Evolutionary conservation across 176 grass and related monocot genomes (phyloP), one percentile per base, ranked within the genome.

Genomic region (Eragrostis curvula): DNA sequence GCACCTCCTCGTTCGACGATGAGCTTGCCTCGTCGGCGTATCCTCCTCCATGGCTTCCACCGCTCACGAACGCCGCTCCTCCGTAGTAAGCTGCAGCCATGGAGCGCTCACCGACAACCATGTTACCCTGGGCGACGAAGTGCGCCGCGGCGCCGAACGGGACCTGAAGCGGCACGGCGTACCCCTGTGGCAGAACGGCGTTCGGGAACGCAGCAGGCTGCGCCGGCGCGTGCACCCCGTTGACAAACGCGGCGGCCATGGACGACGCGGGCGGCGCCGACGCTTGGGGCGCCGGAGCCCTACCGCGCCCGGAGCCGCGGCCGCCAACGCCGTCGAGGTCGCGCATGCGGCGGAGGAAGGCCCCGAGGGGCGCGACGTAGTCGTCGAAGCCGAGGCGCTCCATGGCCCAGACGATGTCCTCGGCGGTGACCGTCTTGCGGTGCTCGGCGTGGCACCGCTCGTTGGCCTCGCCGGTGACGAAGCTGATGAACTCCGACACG

Each of bases 401-500:
- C 91, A 97, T 83, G 68, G 88, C 94, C 90, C 90, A 93, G 5
- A 97, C 66, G n/a, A 97, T 29, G 70, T 97, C 91, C 32, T 97
- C 94, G 1, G 91, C 84, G 12, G 91, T 89, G 72, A 97, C 87
- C 16, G 94, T 97, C 80, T 93, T 97, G 61, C 91, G 90, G 61
- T 89, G 94, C 90, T 97, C 94, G 3, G 53, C 6, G 79, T 85
- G 86, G 77, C 91, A 97, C 62, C 81, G 68, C 9, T 93, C 88
- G 68, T 97, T 97, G 41, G 94, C 91, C 88, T 97, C 91, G 5
- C 86, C 66, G 5, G 94, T 97, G 48, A 97, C 48, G 72, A 97
- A 97, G 84, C 88, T 91, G 79, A 97, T 97, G 77, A 93, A 93
- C 80, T 93, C 94, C 0, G 94, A 93, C 18, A 97, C 91, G 48